Percentiles rank a stretch among this genome's conserved stretches.
Evolutionary conservation across 768 basidiomycete species (phyloP).

Genomic region (Leucogyrophana mollusca): DNA sequence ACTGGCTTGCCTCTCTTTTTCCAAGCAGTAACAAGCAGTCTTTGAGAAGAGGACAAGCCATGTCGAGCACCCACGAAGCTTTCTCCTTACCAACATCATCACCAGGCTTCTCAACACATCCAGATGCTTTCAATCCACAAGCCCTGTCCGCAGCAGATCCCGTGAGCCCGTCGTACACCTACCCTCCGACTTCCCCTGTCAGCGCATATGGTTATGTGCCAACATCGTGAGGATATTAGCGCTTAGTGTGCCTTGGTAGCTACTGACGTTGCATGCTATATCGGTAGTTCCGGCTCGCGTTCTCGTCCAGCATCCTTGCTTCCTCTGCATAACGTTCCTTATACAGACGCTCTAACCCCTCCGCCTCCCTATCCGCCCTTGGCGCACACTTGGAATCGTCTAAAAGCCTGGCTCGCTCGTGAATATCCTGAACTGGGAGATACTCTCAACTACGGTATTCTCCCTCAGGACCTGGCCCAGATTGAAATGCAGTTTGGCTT

Average conservation of each 20-base stretch:
- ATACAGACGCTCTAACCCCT: slow-evolving; percentile 37
- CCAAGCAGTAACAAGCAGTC: slow-evolving; percentile 47
- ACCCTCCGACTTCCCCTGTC: slow-evolving; percentile 64
- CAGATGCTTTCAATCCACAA: slow-evolving; percentile 60
- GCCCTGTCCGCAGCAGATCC: slow-evolving; percentile 50
- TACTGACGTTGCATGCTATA: neutral
- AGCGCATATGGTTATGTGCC: slow-evolving; percentile 61
- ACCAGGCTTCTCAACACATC: slow-evolving; percentile 51
- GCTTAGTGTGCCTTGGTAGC: too few relatives aligned
- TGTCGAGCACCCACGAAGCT: slow-evolving; percentile 82
- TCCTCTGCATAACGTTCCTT: slow-evolving; percentile 61
- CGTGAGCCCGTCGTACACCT: slow-evolving; percentile 61
- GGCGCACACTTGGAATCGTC: slow-evolving; percentile 78
- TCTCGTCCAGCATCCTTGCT: slow-evolving; percentile 58
- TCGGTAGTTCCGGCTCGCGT: slow-evolving; percentile 29
- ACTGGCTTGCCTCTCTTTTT: slow-evolving; percentile 73
- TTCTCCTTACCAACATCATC: slow-evolving; percentile 82
- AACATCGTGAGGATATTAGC: slow-evolving; percentile 41
- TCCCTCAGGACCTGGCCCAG: slow-evolving; percentile 73
- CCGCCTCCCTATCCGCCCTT: slow-evolving; percentile 68
- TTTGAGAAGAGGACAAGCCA: slow-evolving; percentile 58
- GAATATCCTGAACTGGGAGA: slow-evolving; percentile 95
- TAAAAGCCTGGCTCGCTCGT: slow-evolving; percentile 76
- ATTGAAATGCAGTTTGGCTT: slow-evolving; percentile 86
- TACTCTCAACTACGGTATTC: slow-evolving; percentile 90